Base-by-base conservation (phyloP, 78 protist genomes). In the Dictyostelium citrinum region DNA sequence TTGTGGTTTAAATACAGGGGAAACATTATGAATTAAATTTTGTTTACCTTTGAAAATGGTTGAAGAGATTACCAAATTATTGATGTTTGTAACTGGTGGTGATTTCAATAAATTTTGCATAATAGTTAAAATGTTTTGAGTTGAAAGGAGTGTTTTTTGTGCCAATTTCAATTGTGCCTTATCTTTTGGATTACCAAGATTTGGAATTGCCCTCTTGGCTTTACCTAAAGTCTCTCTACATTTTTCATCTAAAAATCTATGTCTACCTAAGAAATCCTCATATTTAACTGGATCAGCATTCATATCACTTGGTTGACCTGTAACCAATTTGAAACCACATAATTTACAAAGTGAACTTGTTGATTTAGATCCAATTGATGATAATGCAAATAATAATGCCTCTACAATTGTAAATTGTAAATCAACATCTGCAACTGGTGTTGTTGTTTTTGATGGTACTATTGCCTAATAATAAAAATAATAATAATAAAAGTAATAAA, bases 241-340 rank as follows among this genome's bases (percentile, higher is more conserved):
- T 49, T 78, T 76, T 22, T 72, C 84, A 67, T 88, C 60, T 1
- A 88, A 29, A 11, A 79, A 33, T 78, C 93, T 58, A 14, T 78
- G 29, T 67, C 80, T 55, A 22, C 79, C 68, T 5, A 72, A 33
- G 14, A 88, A 49, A 16, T 88, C 85, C 3, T 61, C 85, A 45
- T 61, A 58, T 45, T 60, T 60, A n/a, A 16, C 39, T 49, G 71
- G 80, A 51, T 79, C 85, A 2, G 46, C 20, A 43, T 67, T 43
- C 93, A 88, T 88, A 37, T 88, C 93, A 41, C 85, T 78, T 88
- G 93, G 93, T 78, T 88, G 93, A 41, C 93, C 93, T 8, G 93
- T 88, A 46, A 77, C 71, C 2, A 72, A 45, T 31, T 45, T 76
- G 39, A 77, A 88, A 14, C 82, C 93, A 84, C 91, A 84, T 27